Evolutionary conservation across 1,139 yeast species (phyloP).

Genomic region (Diutina siamensis): DNA sequence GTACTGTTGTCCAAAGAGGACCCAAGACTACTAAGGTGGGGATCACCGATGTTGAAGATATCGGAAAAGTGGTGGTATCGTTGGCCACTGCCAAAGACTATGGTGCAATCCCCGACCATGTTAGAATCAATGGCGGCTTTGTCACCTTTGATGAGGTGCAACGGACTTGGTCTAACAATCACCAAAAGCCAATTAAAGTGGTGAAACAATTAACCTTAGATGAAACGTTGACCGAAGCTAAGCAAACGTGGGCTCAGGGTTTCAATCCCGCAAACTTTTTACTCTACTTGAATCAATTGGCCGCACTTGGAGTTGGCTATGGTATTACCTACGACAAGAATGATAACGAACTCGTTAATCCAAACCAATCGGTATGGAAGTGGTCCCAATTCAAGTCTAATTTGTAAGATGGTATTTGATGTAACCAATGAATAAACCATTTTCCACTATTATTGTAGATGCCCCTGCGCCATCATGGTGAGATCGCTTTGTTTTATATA

Average conservation of each 20-base stretch:
- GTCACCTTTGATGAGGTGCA: constrained; percentile 28
- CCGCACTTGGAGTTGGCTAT: constrained; percentile 9
- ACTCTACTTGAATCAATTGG: constrained; percentile 9
- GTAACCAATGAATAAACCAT: no score
- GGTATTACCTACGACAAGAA: constrained; percentile 10
- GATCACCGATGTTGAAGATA: constrained; percentile 29
- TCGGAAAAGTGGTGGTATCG: constrained; percentile 35
- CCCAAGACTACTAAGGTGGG: constrained; percentile 22
- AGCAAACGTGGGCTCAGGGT: constrained; percentile 18
- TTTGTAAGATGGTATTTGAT: no score
- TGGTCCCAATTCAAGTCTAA: not conserved
- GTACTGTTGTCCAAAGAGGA: constrained; percentile 31
- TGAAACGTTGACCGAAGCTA: constrained; percentile 21
- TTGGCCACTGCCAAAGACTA: constrained; percentile 21
- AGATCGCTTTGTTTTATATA: no score
- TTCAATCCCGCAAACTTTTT: constrained; percentile 17
- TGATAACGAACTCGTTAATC: constrained; percentile 44
- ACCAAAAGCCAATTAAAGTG: constrained; percentile 24
- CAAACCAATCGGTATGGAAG: constrained; percentile 12
- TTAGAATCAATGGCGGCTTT: constrained; percentile 32
- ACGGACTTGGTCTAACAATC: constrained; percentile 27
- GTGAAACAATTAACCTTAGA: constrained; percentile 15
- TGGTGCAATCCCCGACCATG: constrained; percentile 31
- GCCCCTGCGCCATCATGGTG: no score
- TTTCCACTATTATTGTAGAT: no score